These are phyloP conservation scores for Sugiyamaella castrensis DNA, from an alignment of 1,139 yeast species.

Conservation along the genomic window DNA sequence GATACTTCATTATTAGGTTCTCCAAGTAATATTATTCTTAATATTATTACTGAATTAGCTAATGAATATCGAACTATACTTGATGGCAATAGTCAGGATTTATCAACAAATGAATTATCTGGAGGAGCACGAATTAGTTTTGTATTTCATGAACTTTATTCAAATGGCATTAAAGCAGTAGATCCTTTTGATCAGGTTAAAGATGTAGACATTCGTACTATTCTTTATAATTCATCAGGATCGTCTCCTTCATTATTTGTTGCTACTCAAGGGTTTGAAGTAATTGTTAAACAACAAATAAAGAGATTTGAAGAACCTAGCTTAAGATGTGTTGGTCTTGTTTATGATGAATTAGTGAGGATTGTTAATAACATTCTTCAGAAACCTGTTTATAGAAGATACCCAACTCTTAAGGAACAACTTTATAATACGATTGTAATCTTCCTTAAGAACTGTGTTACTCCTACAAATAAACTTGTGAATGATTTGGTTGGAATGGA, in stretches of 20 bases:
- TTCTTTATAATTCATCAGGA: constrained; percentile 88
- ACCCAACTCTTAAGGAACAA: constrained; percentile 86
- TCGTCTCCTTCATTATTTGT: constrained; percentile 97
- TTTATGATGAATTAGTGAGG: constrained; percentile 91
- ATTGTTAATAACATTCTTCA: constrained; percentile 80
- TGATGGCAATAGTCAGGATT: constrained; percentile 89
- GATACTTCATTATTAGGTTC: constrained; percentile 82
- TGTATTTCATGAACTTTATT: constrained; percentile 95
- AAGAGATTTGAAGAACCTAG: constrained; percentile 94
- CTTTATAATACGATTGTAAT: constrained; percentile 76
- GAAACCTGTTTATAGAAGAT: constrained; percentile 79
- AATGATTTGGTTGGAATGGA: constrained; percentile 78
- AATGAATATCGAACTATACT: constrained; percentile 89
- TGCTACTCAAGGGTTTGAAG: constrained; percentile 97
- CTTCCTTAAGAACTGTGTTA: constrained; percentile 72
- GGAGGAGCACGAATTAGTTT: constrained; percentile 97
- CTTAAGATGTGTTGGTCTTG: constrained; percentile 79
- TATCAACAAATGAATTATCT: constrained; percentile 79
- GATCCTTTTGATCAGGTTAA: constrained; percentile 98
- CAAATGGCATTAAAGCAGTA: constrained; percentile 86
- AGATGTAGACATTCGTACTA: constrained; percentile 94
- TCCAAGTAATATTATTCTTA: constrained; percentile 84
- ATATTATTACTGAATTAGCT: constrained; percentile 87
- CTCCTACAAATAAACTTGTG: constrained; percentile 85
- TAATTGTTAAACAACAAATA: constrained; percentile 91